These are phyloP conservation scores for Yarrowia deformans DNA, from an alignment of 805 yeast genomes.

Conservation along the genomic window DNA sequence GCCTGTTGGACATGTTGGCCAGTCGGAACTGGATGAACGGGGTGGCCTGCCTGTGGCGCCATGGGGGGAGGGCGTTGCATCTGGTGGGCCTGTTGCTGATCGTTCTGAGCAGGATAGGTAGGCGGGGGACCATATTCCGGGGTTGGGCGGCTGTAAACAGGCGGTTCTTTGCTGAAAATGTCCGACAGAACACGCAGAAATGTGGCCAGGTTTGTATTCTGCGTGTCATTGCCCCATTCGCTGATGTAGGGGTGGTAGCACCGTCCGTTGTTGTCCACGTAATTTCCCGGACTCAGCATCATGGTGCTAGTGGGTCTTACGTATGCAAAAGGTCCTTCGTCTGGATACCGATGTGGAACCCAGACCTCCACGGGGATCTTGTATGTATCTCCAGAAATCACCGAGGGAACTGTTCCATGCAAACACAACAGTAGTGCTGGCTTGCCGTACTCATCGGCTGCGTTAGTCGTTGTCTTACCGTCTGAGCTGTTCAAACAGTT, in stretches of 20 bases:
- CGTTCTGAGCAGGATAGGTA: constrained; percentile 25
- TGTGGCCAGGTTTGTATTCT: constrained; percentile 48
- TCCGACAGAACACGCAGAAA: constrained; percentile 50
- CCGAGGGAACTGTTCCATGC: constrained; percentile 56
- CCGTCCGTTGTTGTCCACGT: constrained; percentile 73
- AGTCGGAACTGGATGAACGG: constrained; percentile 2
- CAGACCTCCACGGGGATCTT: constrained; percentile 73
- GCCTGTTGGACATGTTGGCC: background rate
- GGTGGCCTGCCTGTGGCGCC: constrained; percentile 12
- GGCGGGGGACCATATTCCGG: constrained; percentile 40
- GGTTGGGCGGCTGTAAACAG: constrained; percentile 51
- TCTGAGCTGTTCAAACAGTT: background rate
- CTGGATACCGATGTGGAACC: constrained; percentile 78
- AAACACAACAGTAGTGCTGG: constrained; percentile 68
- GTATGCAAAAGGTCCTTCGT: constrained; percentile 68
- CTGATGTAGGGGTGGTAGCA: constrained; percentile 72
- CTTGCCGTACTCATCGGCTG: constrained; percentile 62
- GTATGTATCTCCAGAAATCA: constrained; percentile 44
- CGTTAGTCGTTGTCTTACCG: background rate
- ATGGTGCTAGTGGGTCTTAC: constrained; percentile 62
- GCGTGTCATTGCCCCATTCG: constrained; percentile 58
- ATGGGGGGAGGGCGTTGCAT: constrained; percentile 7
- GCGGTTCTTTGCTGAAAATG: constrained; percentile 55
- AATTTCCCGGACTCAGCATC: constrained; percentile 64
- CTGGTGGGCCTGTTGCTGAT: constrained; percentile 1